These are phyloP conservation scores for Phoma sp. DNA, from an alignment of 2,329 filamentous ascomycete species.

Conservation along the genomic window DNA sequence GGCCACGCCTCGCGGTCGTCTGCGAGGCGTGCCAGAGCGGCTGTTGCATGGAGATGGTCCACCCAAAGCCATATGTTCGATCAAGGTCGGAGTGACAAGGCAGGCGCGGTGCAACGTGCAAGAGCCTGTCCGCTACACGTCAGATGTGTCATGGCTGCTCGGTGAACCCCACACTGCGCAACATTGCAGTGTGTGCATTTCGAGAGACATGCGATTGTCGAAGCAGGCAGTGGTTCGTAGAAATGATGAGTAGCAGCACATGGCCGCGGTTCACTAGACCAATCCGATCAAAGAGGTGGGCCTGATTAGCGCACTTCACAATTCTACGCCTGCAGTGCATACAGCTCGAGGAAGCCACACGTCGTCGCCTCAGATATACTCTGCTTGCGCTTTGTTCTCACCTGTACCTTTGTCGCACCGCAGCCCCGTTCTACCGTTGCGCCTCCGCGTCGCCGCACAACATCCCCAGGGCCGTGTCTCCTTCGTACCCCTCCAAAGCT, in stretches of 20 bases:
- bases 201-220: conserved; percentile 2
- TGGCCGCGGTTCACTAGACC: conserved; percentile 3
- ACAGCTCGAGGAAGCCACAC: conserved; percentile 14
- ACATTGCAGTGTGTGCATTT: conserved; percentile 5
- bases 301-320: conserved; percentile 21
- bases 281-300: conserved; percentile 16
- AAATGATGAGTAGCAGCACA: conserved; percentile 1
- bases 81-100: conserved; percentile 9
- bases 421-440: conserved; percentile 31
- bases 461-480: conserved; percentile 22
- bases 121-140: conserved; percentile 11
- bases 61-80: conserved; percentile 1
- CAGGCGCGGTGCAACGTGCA: conserved; percentile 23
- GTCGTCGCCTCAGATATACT: conserved; percentile 14
- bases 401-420: conserved; percentile 34
- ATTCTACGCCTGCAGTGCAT: conserved; percentile 17
- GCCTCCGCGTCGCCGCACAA: conserved; percentile 22
- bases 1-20: too few relatives aligned
- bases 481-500: conserved; percentile 16
- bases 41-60: not conserved
- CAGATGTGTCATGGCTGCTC: conserved; percentile 10
- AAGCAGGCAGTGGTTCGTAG: conserved; percentile 14
- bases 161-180: conserved; percentile 6
- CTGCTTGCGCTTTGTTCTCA: conserved; percentile 17
- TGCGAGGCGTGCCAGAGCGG: not conserved